Conservation (phyloP, 2,329 filamentous ascomycete species). For the Trichocomaceae sp. region DNA sequence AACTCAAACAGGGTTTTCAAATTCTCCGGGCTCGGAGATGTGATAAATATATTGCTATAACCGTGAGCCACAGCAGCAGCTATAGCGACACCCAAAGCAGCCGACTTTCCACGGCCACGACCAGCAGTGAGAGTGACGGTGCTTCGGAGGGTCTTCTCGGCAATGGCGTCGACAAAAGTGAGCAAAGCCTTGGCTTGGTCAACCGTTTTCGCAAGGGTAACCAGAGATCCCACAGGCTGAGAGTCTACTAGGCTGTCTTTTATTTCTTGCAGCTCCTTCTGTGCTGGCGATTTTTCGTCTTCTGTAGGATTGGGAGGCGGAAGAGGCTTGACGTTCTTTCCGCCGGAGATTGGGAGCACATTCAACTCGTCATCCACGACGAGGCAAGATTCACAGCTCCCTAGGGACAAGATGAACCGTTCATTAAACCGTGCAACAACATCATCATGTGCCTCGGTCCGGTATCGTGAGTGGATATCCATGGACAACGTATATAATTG, state of each 20-base stretch:
- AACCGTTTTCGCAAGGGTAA: conserved; percentile 79
- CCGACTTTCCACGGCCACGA: conserved; percentile 93
- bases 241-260: conserved; percentile 83
- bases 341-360: conserved; percentile 91
- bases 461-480: conserved; percentile 94
- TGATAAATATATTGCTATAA: conserved; percentile 99
- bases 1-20: conserved; percentile 98
- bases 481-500: conserved; percentile 95
- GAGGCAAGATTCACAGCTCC: conserved; percentile 88
- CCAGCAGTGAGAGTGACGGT: conserved; percentile 91
- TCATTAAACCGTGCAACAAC: conserved; percentile 97
- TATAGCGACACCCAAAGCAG: conserved; percentile 87
- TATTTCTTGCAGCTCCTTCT: conserved; percentile 71
- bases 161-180: conserved; percentile 92
- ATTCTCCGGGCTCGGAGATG: conserved; percentile 94
- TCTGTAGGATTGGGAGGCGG: conserved; percentile 69
- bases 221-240: conserved; percentile 75
- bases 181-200: conserved; percentile 96
- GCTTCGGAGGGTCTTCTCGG: conserved; percentile 88
- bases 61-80: conserved; percentile 91
- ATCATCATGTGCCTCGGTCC: conserved; percentile 92
- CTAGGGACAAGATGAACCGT: conserved; percentile 88
- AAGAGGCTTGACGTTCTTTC: conserved; percentile 77
- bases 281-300: conserved; percentile 61
- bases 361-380: conserved; percentile 98